Evolutionary conservation across 139 green algal genomes (phyloP).

Genomic region (Asterochloris erici): DNA sequence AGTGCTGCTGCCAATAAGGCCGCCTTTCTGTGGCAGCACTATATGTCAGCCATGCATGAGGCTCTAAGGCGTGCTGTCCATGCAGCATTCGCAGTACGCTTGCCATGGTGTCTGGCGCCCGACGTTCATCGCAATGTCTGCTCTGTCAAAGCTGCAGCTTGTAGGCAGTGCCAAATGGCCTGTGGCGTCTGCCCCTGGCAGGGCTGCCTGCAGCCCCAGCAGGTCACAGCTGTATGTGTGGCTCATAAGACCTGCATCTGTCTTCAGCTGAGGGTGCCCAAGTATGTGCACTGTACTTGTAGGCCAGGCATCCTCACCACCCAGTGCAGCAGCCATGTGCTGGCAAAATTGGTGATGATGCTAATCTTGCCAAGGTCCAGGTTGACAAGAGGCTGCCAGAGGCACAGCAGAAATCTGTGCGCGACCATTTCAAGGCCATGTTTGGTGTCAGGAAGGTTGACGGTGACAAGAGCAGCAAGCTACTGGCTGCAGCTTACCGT

Average conservation of each 20-base stretch:
- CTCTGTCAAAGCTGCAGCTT: background rate
- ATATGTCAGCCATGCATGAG: too few relatives aligned
- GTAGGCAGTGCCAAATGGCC: too few relatives aligned
- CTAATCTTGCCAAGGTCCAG: constrained; percentile 20
- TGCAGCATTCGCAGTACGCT: background rate
- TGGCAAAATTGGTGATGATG: constrained; percentile 51
- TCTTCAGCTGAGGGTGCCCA: background rate
- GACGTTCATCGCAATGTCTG: background rate
- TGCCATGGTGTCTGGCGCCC: background rate
- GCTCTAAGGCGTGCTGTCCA: too few relatives aligned
- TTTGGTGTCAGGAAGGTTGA: constrained; percentile 14
- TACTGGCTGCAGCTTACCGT: constrained; percentile 27
- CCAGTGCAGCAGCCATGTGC: constrained; percentile 23
- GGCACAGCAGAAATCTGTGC: constrained; percentile 13
- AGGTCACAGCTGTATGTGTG: background rate
- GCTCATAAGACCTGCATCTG: background rate
- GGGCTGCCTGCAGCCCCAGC: background rate
- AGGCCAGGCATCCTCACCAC: background rate
- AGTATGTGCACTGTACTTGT: background rate
- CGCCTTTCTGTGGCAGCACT: too few relatives aligned
- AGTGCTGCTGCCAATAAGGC: background rate
- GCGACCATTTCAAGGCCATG: constrained; percentile 25
- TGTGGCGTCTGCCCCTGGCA: background rate
- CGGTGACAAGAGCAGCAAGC: background rate
- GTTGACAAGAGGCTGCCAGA: constrained; percentile 30